Percentiles rank a stretch among this genome's conserved stretches.
phyloP scores from a whole-genome alignment of 371 early-diverging fungal genomes.

The Circinella umbellata region DNA sequence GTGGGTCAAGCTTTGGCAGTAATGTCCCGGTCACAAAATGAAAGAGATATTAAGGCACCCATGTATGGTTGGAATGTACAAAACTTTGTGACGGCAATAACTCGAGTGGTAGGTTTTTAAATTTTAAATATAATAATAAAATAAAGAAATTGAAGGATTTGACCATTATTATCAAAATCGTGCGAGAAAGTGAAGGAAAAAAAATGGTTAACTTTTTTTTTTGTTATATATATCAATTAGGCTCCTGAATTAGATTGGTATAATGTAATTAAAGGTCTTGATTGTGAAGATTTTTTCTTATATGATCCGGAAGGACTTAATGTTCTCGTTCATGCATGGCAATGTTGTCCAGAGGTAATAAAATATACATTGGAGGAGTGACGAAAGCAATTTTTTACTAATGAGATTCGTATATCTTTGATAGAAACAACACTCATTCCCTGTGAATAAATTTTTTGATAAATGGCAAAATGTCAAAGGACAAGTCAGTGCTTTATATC shows the following conservation, averaged over 20 bases:
- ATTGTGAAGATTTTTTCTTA: slow-evolving; percentile 74
- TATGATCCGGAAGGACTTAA: slow-evolving; percentile 67
- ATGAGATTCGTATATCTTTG: background rate
- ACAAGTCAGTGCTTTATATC: slow-evolving; percentile 75
- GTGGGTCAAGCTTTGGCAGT: slow-evolving; percentile 71
- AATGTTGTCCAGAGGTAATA: slow-evolving; percentile 60
- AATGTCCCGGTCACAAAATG: slow-evolving; percentile 69
- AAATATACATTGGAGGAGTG: background rate
- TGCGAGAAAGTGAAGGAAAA: background rate
- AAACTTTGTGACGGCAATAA: slow-evolving; percentile 60
- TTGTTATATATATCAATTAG: slow-evolving; percentile 20
- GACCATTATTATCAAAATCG: too few relatives aligned
- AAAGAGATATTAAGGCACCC: slow-evolving; percentile 48
- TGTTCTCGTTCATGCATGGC: slow-evolving; percentile 70
- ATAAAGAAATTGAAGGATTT: too few relatives aligned
- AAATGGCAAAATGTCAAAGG: slow-evolving; percentile 77
- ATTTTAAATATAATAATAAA: background rate
- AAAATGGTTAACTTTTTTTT: background rate
- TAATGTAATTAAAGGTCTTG: slow-evolving; percentile 66
- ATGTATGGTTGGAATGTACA: slow-evolving; percentile 71
- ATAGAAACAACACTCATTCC: slow-evolving; percentile 56
- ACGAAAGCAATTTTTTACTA: too few relatives aligned
- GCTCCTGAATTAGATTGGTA: slow-evolving; percentile 69
- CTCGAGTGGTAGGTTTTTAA: slow-evolving; percentile 54
- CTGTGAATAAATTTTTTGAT: slow-evolving; percentile 74